These are phyloP conservation scores for Naganishia vaughanmartiniae DNA, from an alignment of 768 basidiomycete species.

Conservation along the genomic window DNA sequence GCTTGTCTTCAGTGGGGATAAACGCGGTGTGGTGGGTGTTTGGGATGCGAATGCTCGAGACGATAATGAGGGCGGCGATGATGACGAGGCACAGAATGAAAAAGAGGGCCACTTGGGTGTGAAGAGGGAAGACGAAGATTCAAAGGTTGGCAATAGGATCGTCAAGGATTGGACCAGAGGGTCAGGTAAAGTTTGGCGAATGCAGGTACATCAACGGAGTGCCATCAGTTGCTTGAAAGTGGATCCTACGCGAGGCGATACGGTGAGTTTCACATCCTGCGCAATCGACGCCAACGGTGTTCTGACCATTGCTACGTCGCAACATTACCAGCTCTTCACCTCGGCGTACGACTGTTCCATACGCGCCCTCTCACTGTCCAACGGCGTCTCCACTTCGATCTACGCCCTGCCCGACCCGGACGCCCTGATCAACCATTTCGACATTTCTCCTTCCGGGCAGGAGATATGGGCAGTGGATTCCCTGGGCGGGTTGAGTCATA, in stretches of 20 bases:
- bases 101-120: conserved; percentile 34
- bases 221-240: conserved; percentile 52
- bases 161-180: conserved; percentile 8
- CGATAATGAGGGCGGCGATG: conserved; percentile 43
- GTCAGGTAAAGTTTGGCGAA: conserved; percentile 40
- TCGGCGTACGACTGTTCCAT: conserved; percentile 55
- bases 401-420: conserved; percentile 51
- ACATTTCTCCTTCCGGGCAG: conserved; percentile 49
- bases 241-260: conserved; percentile 47
- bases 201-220: conserved; percentile 49
- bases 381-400: conserved; percentile 49
- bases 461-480: conserved; percentile 50
- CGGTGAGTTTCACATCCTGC: conserved; percentile 42
- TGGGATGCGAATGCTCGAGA: conserved; percentile 6
- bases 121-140: conserved; percentile 24
- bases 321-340: conserved; percentile 46
- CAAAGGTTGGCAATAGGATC: not conserved
- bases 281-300: no score
- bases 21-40: conserved; percentile 47
- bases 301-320: not conserved
- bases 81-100: conserved; percentile 33
- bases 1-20: conserved; percentile 53
- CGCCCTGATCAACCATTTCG: conserved; percentile 53
- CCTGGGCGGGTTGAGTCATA: conserved; percentile 49
- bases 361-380: conserved; percentile 50